Base-by-base conservation (phyloP, 306 rosid genomes). In the Quercus aquifolioides region DNA sequence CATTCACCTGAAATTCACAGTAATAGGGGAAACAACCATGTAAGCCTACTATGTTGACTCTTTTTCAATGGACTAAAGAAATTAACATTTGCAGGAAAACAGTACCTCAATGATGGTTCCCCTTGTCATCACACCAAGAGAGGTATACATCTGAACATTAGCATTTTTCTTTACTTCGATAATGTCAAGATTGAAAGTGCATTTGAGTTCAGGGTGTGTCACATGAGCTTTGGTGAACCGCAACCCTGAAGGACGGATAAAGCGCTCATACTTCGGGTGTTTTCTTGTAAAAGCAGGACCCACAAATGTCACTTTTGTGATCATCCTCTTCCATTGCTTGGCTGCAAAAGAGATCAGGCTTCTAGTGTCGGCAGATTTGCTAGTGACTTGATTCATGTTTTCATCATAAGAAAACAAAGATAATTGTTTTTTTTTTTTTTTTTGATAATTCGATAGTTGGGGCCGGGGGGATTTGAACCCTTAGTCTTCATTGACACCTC, bases 261-360 rank as follows among this genome's bases (percentile, higher is more conserved):
- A 92, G 0, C 95, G 88, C 84, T 94, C 97, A 1, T 94, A 94
- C 83, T 94, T 92, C 3, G 95, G 92, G 75, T 97, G 97, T 74
- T 94, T 94, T 88, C 97, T 87, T 5, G 99, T 92, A 81, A 94
- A 94, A 76, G 91, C 85, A 71, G 97, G 86, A 49, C 99, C 97
- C 23, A 94, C 99, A 83, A 94, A 94, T 60, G 95, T 94, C 63
- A 95, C 95, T 85, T 94, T 94, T 28, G 97, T 92, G 75, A 92
- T 85, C 98, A 94, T 94, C 85, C 98, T 87, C 89, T 92, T 94
- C 97, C 97, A 94, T 76, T 94, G 95, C 83, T 94, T 94, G 43
- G 95, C 97, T 94, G 79, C 21, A 86, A 81, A 76, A 78, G 67
- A 43, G 38, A 31, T 55, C 4, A 78, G 74, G 72, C 55, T 23